Conservation (phyloP, 371 early-diverging fungal species). For the Mucor racemosus region DNA sequence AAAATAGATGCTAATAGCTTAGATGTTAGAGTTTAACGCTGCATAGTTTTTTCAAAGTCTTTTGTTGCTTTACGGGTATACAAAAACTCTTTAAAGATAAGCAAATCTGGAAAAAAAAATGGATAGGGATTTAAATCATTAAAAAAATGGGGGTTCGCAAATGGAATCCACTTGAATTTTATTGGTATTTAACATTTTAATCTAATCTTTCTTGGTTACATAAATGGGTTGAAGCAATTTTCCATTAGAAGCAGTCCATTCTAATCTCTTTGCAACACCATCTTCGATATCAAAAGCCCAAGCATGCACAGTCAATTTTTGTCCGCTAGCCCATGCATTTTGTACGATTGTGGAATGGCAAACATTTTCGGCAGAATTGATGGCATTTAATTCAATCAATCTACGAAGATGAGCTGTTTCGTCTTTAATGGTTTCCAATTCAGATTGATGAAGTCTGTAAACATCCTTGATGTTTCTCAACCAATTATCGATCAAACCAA, state of each 20-base stretch:
- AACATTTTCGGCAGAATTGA: slow-evolving; percentile 75
- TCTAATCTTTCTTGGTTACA: slow-evolving; percentile 13
- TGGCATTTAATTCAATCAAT: slow-evolving; percentile 79
- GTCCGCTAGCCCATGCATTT: slow-evolving; percentile 83
- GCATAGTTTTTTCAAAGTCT: neutral
- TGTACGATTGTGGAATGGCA: slow-evolving; percentile 78
- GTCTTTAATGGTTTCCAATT: slow-evolving; percentile 52
- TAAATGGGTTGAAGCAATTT: slow-evolving; percentile 15
- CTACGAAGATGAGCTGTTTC: slow-evolving; percentile 50
- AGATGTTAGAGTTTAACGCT: neutral
- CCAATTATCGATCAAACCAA: slow-evolving; percentile 88
- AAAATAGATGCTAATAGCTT: neutral
- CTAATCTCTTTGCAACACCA: slow-evolving; percentile 34
- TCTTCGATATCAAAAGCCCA: slow-evolving; percentile 82
- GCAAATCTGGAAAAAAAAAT: neutral
- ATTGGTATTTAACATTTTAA: slow-evolving; percentile 11
- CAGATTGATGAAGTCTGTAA: slow-evolving; percentile 58
- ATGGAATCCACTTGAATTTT: neutral
- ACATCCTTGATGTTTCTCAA: slow-evolving; percentile 80
- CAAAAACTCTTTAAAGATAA: too few relatives aligned
- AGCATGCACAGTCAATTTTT: slow-evolving; percentile 80
- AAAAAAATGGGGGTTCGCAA: too few relatives aligned
- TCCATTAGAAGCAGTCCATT: slow-evolving; percentile 17
- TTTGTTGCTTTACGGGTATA: too few relatives aligned
- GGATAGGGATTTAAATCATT: too few relatives aligned